Conservation (phyloP, 73 alveolate species). For the Stentor roeselii region DNA sequence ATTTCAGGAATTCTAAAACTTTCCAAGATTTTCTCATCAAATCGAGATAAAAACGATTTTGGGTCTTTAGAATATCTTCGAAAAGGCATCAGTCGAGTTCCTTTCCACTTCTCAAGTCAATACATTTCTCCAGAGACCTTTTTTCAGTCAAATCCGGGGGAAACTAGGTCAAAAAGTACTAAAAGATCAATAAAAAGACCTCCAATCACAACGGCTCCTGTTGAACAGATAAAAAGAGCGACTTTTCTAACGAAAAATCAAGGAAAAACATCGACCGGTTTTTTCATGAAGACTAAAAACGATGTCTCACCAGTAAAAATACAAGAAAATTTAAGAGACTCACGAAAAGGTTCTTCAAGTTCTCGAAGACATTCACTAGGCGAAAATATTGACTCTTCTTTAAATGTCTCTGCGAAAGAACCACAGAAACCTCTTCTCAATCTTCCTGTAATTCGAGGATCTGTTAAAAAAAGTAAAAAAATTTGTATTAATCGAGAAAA, state of each 20-base stretch:
- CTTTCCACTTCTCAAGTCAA: conserved; percentile 25
- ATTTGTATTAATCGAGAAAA: background rate
- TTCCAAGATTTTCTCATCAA: conserved; percentile 74
- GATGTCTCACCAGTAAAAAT: background rate
- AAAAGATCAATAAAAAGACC: background rate
- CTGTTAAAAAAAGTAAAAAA: background rate
- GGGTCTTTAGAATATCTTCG: conserved; percentile 31
- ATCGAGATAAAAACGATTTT: conserved; percentile 33
- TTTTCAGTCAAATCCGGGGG: background rate
- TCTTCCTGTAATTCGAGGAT: background rate
- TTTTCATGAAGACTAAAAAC: background rate
- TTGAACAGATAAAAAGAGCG: background rate
- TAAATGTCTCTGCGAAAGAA: background rate
- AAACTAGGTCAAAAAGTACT: background rate
- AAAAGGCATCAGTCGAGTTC: conserved; percentile 26
- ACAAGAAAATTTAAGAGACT: too few relatives aligned
- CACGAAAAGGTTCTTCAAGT: too few relatives aligned
- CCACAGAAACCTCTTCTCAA: background rate
- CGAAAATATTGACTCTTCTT: too few relatives aligned
- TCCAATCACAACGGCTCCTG: background rate
- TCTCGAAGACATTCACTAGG: too few relatives aligned
- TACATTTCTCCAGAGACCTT: conserved; percentile 31
- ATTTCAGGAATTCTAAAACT: conserved; percentile 68
- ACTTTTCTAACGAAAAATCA: background rate
- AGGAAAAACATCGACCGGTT: background rate